A percentile compares a stretch with the other conserved stretches of the same genome.
Conservation (phyloP, 2,329 filamentous ascomycete genomes). For the Fusarium nelsonii region DNA sequence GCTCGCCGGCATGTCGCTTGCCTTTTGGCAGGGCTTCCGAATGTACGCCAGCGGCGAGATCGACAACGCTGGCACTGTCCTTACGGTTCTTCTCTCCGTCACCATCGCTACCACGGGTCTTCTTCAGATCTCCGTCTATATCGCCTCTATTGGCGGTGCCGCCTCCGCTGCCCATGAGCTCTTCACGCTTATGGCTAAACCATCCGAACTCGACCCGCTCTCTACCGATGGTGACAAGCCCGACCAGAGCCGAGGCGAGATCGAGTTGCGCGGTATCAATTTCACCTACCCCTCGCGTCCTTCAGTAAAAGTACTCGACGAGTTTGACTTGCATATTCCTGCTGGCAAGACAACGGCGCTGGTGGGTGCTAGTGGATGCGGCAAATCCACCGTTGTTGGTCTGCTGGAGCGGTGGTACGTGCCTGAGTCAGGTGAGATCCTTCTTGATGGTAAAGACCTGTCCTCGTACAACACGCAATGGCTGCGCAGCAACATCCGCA, state of each 20-base stretch:
- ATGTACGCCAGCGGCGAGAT: constrained; percentile 57
- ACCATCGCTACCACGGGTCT: neutral
- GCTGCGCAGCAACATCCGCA: neutral
- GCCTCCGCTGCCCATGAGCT: neutral
- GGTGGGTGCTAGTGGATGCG: constrained; percentile 53
- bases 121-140: neutral
- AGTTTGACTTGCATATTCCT: constrained; percentile 65
- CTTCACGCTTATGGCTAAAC: constrained; percentile 50
- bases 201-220: neutral
- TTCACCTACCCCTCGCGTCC: neutral
- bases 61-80: constrained; percentile 53
- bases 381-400: neutral
- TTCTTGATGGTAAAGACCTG: neutral
- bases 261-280: neutral
- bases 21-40: constrained; percentile 60
- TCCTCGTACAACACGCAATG: neutral
- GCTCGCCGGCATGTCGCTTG: constrained; percentile 57
- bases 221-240: neutral
- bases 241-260: neutral
- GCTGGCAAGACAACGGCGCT: constrained; percentile 74
- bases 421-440: neutral
- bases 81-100: constrained; percentile 50
- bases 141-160: neutral
- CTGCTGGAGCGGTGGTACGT: neutral
- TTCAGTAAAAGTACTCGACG: neutral